Percentiles rank a stretch among this genome's conserved stretches.
These are phyloP conservation scores for Ogataea populi-albae DNA, from an alignment of 805 yeast genomes.

Conservation along the genomic window DNA sequence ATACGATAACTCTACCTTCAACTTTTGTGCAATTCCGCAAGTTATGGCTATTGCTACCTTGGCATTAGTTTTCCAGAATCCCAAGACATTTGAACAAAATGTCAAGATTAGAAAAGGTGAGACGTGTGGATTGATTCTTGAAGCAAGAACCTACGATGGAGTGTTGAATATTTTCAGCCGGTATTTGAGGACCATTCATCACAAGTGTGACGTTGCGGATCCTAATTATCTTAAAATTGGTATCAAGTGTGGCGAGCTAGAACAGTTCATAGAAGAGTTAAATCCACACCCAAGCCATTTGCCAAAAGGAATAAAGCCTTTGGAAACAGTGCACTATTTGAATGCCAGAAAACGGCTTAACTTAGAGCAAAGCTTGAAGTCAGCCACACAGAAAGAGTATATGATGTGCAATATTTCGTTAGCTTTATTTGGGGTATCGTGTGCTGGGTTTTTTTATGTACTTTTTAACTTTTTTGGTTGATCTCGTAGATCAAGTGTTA, in stretches of 20 bases:
- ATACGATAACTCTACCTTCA: slow-evolving; percentile 78
- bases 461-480: slow-evolving; percentile 6
- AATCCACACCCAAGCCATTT: slow-evolving; percentile 54
- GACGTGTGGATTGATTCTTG: slow-evolving; percentile 71
- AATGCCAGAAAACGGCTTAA: slow-evolving; percentile 44
- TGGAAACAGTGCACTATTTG: slow-evolving; percentile 46
- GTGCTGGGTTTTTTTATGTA: slow-evolving; percentile 16
- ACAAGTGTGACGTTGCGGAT: slow-evolving; percentile 73
- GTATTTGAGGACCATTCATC: slow-evolving; percentile 74
- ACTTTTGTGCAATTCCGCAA: slow-evolving; percentile 96
- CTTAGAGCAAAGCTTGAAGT: slow-evolving; percentile 30
- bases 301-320: slow-evolving; percentile 50
- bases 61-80: slow-evolving; percentile 80
- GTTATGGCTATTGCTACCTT: slow-evolving; percentile 98
- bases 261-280: slow-evolving; percentile 79
- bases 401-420: slow-evolving; percentile 13
- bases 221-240: slow-evolving; percentile 85
- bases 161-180: slow-evolving; percentile 74
- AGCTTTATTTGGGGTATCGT: slow-evolving; percentile 21
- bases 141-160: slow-evolving; percentile 70
- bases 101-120: slow-evolving; percentile 91
- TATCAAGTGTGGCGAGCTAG: slow-evolving; percentile 81
- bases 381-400: slow-evolving; percentile 18
- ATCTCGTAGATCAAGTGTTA: background rate
- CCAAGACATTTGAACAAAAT: slow-evolving; percentile 60